phyloP scores from a whole-genome alignment of 805 yeast genomes.

The Wickerhamiella kurtzmanii region DNA sequence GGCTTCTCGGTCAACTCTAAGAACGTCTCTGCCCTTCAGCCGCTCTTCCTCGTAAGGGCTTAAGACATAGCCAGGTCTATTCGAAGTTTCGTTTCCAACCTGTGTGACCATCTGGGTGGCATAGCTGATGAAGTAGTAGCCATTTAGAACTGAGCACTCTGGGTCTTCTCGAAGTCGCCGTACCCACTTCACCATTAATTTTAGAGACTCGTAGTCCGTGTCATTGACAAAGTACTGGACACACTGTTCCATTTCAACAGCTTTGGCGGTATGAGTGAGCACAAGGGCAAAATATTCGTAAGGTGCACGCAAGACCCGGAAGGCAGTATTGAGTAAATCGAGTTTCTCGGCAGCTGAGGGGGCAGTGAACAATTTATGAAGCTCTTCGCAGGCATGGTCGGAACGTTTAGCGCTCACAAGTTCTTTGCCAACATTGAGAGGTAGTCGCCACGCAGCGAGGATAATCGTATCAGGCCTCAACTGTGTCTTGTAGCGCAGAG shows the following conservation, averaged over 20 bases:
- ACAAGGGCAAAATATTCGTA: neutral
- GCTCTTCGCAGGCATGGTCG: too few relatives aligned
- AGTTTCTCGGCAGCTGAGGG: neutral
- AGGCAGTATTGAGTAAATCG: neutral
- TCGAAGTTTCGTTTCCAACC: neutral
- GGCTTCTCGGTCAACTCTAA: too few relatives aligned
- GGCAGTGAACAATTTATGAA: neutral
- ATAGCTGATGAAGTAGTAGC: neutral
- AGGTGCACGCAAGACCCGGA: neutral
- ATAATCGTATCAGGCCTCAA: too few relatives aligned
- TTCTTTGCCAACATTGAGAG: too few relatives aligned
- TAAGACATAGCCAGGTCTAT: neutral
- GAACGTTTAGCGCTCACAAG: too few relatives aligned
- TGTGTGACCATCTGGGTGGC: neutral
- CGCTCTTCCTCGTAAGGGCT: too few relatives aligned
- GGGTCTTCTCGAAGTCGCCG: neutral
- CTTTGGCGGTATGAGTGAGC: neutral
- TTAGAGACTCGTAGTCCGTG: neutral
- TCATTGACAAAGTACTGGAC: neutral
- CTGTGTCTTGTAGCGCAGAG: too few relatives aligned
- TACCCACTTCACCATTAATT: neutral
- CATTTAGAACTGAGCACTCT: neutral
- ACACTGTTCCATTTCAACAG: neutral
- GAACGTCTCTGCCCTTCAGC: too few relatives aligned
- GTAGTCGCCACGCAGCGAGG: too few relatives aligned